phyloP scores from a whole-genome alignment of 495 filamentous ascomycete species.

The Ramalina intermedia region DNA sequence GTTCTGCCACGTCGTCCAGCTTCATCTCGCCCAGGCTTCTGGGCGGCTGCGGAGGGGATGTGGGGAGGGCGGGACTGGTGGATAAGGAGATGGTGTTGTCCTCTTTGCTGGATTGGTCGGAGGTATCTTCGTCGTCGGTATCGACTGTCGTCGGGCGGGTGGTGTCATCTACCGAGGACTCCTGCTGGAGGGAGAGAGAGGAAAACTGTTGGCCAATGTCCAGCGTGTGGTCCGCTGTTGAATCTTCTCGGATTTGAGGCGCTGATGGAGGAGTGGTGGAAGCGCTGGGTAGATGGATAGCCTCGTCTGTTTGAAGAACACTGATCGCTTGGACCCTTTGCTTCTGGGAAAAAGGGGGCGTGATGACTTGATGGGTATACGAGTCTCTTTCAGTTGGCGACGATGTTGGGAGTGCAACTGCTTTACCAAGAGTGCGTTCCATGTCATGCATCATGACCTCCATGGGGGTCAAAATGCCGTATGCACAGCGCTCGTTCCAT shows the following conservation, averaged over 20 bases:
- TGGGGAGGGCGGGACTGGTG: background rate
- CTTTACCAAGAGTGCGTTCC: conserved; percentile 47
- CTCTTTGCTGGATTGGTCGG: background rate
- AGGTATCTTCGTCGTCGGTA: background rate
- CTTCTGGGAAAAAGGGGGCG: background rate
- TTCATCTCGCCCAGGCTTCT: background rate
- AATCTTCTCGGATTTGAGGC: background rate
- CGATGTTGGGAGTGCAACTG: conserved; percentile 12
- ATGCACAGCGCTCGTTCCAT: conserved; percentile 55
- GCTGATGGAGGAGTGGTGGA: background rate
- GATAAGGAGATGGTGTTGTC: background rate
- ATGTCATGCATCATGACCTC: conserved; percentile 80
- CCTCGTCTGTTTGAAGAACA: background rate
- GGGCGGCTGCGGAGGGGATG: conserved; percentile 2
- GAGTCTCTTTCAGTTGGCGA: background rate
- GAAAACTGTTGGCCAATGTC: background rate
- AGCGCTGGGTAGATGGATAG: background rate
- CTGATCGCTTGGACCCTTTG: background rate
- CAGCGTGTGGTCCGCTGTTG: background rate
- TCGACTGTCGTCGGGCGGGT: background rate
- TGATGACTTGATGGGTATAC: background rate
- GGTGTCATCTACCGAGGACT: background rate
- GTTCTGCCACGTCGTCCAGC: conserved; percentile 4
- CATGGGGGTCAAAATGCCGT: conserved; percentile 91
- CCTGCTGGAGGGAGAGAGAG: background rate